Conservation (phyloP, 2,329 filamentous ascomycete genomes). For the Botrytis squamosa region DNA sequence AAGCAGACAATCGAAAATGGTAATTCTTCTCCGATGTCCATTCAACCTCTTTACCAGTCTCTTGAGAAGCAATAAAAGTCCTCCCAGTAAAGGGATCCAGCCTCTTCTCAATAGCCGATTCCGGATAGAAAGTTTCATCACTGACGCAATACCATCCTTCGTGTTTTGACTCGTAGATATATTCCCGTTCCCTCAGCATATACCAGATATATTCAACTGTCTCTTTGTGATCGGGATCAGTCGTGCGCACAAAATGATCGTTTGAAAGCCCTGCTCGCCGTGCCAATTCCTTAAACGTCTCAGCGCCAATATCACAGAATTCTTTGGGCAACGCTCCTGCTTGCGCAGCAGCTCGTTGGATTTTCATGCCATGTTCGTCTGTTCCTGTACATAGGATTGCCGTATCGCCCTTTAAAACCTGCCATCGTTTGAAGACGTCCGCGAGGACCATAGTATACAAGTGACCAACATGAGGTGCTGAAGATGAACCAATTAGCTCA, state of each 20-base stretch:
- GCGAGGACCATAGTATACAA: conserved; percentile 89
- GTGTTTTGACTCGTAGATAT: conserved; percentile 82
- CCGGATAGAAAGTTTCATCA: conserved; percentile 94
- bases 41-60: conserved; percentile 90
- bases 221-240: conserved; percentile 75
- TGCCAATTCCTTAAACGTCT: conserved; percentile 76
- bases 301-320: conserved; percentile 85
- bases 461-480: conserved; percentile 91
- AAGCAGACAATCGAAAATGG: conserved; percentile 85
- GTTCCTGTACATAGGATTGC: conserved; percentile 86
- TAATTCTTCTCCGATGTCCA: conserved; percentile 94
- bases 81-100: conserved; percentile 78
- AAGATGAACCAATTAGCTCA: conserved; percentile 22
- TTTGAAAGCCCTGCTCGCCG: conserved; percentile 66
- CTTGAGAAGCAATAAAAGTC: conserved; percentile 77
- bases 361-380: conserved; percentile 97
- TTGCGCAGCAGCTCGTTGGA: conserved; percentile 78
- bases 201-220: conserved; percentile 90
- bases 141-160: conserved; percentile 96
- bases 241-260: conserved; percentile 91
- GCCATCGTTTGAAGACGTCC: conserved; percentile 91
- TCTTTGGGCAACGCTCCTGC: conserved; percentile 70
- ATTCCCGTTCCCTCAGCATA: conserved; percentile 69
- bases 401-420: conserved; percentile 67
- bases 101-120: conserved; percentile 68